Evolutionary conservation across 768 basidiomycete genomes (phyloP).

Genomic region (Tylopilus subfusipes): DNA sequence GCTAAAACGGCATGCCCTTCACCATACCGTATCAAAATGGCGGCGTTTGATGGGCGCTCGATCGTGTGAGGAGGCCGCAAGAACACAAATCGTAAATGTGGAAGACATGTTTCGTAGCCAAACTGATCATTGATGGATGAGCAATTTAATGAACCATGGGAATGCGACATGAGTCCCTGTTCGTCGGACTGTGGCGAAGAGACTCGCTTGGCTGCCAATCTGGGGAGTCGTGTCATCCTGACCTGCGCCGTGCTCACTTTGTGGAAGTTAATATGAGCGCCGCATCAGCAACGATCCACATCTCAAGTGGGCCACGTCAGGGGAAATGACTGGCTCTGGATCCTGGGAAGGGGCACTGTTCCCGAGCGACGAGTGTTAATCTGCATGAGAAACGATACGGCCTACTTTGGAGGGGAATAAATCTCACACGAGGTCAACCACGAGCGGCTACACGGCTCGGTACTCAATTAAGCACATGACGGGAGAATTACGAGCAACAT

Average conservation of each 20-base stretch:
- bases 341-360: background rate
- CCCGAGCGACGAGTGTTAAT: background rate
- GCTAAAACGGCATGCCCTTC: background rate
- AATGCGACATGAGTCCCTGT: background rate
- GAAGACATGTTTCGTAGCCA: background rate
- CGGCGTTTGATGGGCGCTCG: background rate
- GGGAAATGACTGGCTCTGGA: background rate
- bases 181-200: background rate
- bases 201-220: background rate
- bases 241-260: background rate
- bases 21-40: background rate
- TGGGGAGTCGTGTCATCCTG: background rate
- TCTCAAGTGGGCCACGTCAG: background rate
- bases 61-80: background rate
- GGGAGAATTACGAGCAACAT: background rate
- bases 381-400: background rate
- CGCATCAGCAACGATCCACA: background rate
- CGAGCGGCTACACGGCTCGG: background rate
- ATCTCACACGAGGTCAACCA: background rate
- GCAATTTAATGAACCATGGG: background rate
- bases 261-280: background rate
- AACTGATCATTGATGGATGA: background rate
- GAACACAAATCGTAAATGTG: background rate
- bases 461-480: background rate
- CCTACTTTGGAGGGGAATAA: background rate